Evolutionary conservation across 2,329 filamentous ascomycete genomes (phyloP).

Genomic region (Fusarium continuum): DNA sequence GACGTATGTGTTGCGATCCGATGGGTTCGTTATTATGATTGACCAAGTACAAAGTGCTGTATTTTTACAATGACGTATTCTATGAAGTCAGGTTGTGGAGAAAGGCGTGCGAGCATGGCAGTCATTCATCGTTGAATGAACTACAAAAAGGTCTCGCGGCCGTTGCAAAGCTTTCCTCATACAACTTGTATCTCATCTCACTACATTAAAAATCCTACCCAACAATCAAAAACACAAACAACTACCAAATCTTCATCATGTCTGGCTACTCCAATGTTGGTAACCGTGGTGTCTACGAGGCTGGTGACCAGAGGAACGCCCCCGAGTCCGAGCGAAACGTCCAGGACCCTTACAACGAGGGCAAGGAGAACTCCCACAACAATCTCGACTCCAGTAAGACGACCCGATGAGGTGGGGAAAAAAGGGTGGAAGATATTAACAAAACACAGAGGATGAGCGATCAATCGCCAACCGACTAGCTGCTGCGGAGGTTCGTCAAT

Average conservation of each 20-base stretch:
- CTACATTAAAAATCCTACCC: neutral
- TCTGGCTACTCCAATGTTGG: constrained; percentile 71
- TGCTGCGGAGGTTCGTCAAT: constrained; percentile 63
- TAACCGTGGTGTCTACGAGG: constrained; percentile 73
- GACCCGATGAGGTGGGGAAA: too few species aligned
- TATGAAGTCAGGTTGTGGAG: constrained; percentile 46
- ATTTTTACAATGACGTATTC: constrained; percentile 43
- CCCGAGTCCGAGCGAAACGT: constrained; percentile 61
- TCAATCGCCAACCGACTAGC: constrained; percentile 76
- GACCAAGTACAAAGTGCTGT: constrained; percentile 24
- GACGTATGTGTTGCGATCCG: constrained; percentile 33
- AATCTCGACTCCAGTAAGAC: constrained; percentile 75
- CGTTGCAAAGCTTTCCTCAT: neutral
- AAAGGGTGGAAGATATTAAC: constrained; percentile 52
- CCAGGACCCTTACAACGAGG: constrained; percentile 74
- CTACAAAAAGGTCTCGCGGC: constrained; percentile 31
- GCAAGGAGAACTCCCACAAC: constrained; percentile 73
- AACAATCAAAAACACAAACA: neutral
- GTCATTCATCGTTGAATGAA: constrained; percentile 26
- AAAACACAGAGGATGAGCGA: constrained; percentile 69
- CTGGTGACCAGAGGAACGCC: constrained; percentile 76
- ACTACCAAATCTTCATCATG: constrained; percentile 41
- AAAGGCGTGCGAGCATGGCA: constrained; percentile 12
- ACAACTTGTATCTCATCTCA: constrained; percentile 3
- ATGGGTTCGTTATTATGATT: constrained; percentile 10